Evolutionary conservation across 139 green algal genomes (phyloP).

Genomic region (Chlamydomonas schloesseri): DNA sequence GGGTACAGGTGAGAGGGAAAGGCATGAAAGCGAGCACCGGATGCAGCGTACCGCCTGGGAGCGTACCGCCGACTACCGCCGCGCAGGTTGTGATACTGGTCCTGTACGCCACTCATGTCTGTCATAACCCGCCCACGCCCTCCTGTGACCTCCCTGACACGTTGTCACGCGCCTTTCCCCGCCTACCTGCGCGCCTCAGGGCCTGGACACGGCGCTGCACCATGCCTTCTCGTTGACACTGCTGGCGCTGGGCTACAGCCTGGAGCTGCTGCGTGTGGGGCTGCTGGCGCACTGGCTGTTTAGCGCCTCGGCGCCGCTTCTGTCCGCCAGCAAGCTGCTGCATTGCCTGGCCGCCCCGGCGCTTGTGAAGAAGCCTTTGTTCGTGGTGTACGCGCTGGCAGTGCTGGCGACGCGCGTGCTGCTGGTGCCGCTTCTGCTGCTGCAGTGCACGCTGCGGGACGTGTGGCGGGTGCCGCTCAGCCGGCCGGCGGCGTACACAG

Average conservation of each 20-base stretch:
- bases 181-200: not conserved
- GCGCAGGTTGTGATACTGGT: too few species aligned
- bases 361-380: slow-evolving; percentile 5
- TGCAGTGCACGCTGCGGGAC: slow-evolving; percentile 19
- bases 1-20: not conserved
- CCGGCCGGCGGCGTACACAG: not conserved
- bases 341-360: not conserved
- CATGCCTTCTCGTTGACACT: not conserved
- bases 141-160: too few species aligned
- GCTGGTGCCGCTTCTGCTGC: slow-evolving; percentile 16
- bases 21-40: too few species aligned
- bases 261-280: slow-evolving; percentile 1
- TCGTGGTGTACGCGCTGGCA: not conserved
- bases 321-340: slow-evolving; percentile 15
- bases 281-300: slow-evolving; percentile 32
- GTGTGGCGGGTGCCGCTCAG: not conserved
- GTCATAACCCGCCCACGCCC: too few species aligned
- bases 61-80: too few species aligned
- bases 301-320: not conserved
- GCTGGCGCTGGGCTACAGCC: not conserved
- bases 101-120: too few species aligned
- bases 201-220: slow-evolving; percentile 9
- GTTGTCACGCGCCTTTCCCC: too few species aligned
- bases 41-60: too few species aligned
- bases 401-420: slow-evolving; percentile 1